Conservation (phyloP, 805 yeast species). For the Candida easanensis region DNA sequence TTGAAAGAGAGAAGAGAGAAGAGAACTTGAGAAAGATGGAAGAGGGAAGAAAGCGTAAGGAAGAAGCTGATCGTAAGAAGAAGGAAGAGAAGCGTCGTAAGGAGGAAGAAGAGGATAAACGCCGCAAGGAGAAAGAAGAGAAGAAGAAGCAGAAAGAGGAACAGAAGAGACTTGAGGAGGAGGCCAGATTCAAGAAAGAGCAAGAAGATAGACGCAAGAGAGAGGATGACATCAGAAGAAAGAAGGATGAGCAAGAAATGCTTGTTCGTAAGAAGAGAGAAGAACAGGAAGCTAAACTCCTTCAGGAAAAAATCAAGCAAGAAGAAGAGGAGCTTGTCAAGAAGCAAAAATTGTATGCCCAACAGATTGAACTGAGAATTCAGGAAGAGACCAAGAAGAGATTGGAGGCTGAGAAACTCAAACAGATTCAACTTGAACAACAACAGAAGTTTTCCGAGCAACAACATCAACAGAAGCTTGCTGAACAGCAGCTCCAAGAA, state of each 20-base stretch:
- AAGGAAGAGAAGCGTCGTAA: constrained; percentile 36
- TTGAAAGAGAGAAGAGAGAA: constrained; percentile 34
- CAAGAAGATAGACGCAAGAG: constrained; percentile 26
- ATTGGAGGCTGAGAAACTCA: not conserved
- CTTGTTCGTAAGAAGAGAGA: constrained; percentile 3
- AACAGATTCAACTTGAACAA: constrained; percentile 3
- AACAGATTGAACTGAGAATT: not conserved
- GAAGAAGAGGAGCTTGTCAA: not conserved
- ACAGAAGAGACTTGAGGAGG: constrained; percentile 33
- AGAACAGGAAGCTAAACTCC: constrained; percentile 1
- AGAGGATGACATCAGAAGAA: constrained; percentile 5
- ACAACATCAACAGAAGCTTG: constrained; percentile 2
- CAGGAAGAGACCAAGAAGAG: not conserved
- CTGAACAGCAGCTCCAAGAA: constrained; percentile 1
- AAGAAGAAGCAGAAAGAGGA: constrained; percentile 35
- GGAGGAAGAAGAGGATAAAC: constrained; percentile 35
- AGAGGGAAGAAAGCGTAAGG: constrained; percentile 38
- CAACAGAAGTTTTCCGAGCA: constrained; percentile 4
- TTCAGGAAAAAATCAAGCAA: constrained; percentile 3
- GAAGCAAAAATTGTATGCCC: not conserved
- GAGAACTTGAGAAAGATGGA: constrained; percentile 40
- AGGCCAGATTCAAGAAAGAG: constrained; percentile 32
- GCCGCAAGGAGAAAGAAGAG: constrained; percentile 30
- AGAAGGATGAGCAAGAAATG: not conserved
- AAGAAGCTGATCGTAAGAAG: constrained; percentile 40